These are phyloP conservation scores for Sugiyamaella grinbergsii DNA, from an alignment of 1,139 yeast species.

Conservation along the genomic window DNA sequence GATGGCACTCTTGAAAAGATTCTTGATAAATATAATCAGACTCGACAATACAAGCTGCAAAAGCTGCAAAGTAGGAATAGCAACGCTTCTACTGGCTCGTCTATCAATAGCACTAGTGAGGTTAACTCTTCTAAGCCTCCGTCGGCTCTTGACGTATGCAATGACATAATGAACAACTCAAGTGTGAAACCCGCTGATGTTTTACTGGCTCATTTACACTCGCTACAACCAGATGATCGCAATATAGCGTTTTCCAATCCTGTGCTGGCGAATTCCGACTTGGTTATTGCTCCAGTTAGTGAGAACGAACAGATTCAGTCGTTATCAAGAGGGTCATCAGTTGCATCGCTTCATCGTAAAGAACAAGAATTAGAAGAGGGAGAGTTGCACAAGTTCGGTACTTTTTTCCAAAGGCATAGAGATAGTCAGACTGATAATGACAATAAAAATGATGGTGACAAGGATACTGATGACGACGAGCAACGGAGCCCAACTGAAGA, in stretches of 20 bases:
- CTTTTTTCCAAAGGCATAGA: conserved; percentile 29
- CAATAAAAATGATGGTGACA: conserved; percentile 10
- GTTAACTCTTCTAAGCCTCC: neutral
- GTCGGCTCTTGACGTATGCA: neutral
- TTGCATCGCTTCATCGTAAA: conserved; percentile 47
- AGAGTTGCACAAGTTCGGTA: conserved; percentile 81
- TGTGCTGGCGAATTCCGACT: conserved; percentile 27
- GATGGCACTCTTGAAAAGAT: conserved; percentile 41
- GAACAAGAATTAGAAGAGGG: conserved; percentile 90
- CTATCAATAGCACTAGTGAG: neutral
- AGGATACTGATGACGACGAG: conserved; percentile 3
- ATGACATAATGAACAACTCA: neutral
- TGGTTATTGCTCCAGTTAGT: conserved; percentile 32
- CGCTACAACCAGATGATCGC: conserved; percentile 18
- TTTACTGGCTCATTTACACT: conserved; percentile 7
- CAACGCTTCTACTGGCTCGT: neutral
- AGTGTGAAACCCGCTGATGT: neutral
- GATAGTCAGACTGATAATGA: conserved; percentile 6
- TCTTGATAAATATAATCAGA: conserved; percentile 31
- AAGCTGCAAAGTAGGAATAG: conserved; percentile 7
- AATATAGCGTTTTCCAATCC: conserved; percentile 18
- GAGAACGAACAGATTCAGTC: conserved; percentile 20
- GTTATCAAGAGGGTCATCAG: conserved; percentile 32
- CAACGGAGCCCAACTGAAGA: conserved; percentile 6
- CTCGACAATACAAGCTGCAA: conserved; percentile 6